Base-by-base conservation (phyloP, 257 asterid species). In the Cruciata laevipes region DNA sequence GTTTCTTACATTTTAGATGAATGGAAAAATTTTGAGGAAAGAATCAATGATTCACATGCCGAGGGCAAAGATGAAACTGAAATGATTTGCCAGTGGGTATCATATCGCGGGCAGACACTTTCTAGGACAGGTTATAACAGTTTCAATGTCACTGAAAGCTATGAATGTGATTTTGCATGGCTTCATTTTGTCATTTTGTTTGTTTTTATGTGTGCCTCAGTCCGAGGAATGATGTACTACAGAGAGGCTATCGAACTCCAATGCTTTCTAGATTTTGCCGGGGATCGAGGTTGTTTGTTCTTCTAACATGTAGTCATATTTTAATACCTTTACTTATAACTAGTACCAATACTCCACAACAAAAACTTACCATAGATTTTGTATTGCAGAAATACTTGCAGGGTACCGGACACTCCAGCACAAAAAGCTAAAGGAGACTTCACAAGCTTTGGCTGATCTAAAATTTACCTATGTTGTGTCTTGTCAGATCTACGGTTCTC, bases 211-310 rank as follows among this genome's bases (percentile, higher is more conserved):
- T 66, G 69, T 69, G 60, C 64, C 38, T 59, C 90, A 94, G 99
- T 94, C 64, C 83, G 98, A 78, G 99, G 99, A 77, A 94, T 94
- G 98, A 90, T 90, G 95, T 94, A 94, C 83, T 89, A 90, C 81
- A 82, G 95, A 66, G 89, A 85, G 65, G 84, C 99, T 59, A 83
- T 94, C 76, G 96, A 90, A 68, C 98, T 94, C 75, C 99, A 94
- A 69, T 90, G 89, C 86, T 94, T 88, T 80, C 82, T 90, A 81
- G 99, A 94, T 78, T 79, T 79, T 83, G 96, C 96, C 47, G 90
- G 84, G 71, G 93, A 87, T 78, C 73, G 83, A 67, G 97, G 99
- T 94, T 70, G 95, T 74, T 61, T 56, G 71, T 67, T 57, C 70
- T 71, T 25, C 64, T 71, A 47, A 51, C 58, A 7, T 62, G 5